These are phyloP conservation scores for Strobilomyces dryophilus DNA, from an alignment of 768 basidiomycete species.

Conservation along the genomic window DNA sequence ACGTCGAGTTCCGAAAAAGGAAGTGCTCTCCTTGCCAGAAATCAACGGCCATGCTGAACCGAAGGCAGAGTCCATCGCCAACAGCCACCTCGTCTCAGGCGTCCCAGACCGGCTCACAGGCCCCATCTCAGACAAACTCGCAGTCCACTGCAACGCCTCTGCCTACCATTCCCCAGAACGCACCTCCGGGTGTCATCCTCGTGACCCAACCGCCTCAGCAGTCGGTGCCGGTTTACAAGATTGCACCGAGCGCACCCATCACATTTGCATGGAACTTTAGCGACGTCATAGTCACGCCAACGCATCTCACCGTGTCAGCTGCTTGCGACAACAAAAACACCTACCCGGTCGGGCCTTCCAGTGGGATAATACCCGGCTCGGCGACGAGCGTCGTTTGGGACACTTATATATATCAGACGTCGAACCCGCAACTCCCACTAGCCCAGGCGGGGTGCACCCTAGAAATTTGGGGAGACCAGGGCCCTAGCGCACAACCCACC, in stretches of 20 bases:
- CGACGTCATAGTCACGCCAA: constrained; percentile 61
- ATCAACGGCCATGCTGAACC: too few relatives aligned
- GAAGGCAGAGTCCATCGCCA: too few relatives aligned
- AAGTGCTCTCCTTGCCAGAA: neutral
- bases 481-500: constrained; percentile 41
- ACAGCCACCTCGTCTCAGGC: too few relatives aligned
- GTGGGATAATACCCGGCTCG: constrained; percentile 47
- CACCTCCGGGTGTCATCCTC: constrained; percentile 60
- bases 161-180: constrained; percentile 44
- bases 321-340: constrained; percentile 61
- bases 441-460: constrained; percentile 57
- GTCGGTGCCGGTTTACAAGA: constrained; percentile 84
- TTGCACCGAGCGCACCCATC: constrained; percentile 65
- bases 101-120: too few relatives aligned
- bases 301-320: constrained; percentile 54
- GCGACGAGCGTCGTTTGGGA: constrained; percentile 55
- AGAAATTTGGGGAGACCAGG: constrained; percentile 53
- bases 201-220: constrained; percentile 82
- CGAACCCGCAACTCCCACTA: constrained; percentile 46
- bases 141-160: constrained; percentile 5
- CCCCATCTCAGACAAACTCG: constrained; percentile 2
- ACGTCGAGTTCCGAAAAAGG: neutral
- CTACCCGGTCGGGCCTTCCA: constrained; percentile 58
- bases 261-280: constrained; percentile 94
- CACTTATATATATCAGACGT: constrained; percentile 48